These are phyloP conservation scores for Xanthoceras sorbifolium DNA, from an alignment of 345 rosid species.

Conservation along the genomic window DNA sequence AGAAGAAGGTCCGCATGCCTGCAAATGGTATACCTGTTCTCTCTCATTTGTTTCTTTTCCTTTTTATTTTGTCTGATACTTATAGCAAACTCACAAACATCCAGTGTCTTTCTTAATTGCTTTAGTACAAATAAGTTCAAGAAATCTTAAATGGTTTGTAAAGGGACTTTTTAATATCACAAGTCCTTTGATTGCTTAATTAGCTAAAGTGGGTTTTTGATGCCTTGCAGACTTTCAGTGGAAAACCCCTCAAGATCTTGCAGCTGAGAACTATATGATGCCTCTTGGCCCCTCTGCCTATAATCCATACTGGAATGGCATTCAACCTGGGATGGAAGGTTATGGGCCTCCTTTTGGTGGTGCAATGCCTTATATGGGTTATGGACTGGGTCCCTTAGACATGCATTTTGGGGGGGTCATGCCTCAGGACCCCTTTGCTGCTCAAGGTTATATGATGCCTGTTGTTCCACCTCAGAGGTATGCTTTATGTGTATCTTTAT, in stretches of 20 bases:
- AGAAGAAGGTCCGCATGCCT: slow-evolving; percentile 72
- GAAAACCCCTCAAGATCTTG: slow-evolving; percentile 64
- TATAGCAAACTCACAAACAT: neutral
- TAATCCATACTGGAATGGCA: slow-evolving; percentile 77
- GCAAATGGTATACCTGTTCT: slow-evolving; percentile 34
- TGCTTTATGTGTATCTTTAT: neutral
- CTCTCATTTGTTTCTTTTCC: neutral
- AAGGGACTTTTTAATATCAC: neutral
- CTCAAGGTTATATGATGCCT: slow-evolving; percentile 68
- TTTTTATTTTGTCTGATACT: neutral
- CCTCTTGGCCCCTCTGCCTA: slow-evolving; percentile 63
- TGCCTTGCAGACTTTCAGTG: slow-evolving; percentile 63
- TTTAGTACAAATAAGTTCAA: neutral
- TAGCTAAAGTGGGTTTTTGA: slow-evolving; percentile 14
- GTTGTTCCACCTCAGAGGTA: slow-evolving; percentile 65
- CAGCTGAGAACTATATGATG: slow-evolving; percentile 84
- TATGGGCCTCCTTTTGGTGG: slow-evolving; percentile 53
- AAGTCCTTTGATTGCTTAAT: neutral
- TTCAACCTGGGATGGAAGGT: slow-evolving; percentile 78
- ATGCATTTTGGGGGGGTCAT: slow-evolving; percentile 59
- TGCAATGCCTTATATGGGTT: slow-evolving; percentile 64
- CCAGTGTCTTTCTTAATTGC: neutral
- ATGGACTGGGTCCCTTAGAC: slow-evolving; percentile 61
- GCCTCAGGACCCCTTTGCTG: slow-evolving; percentile 64
- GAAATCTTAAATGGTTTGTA: neutral